A percentile compares a stretch with the other conserved stretches of the same genome.
These are phyloP conservation scores for Apophysomyces elegans DNA, from an alignment of 371 early-diverging fungal genomes.

Conservation along the genomic window DNA sequence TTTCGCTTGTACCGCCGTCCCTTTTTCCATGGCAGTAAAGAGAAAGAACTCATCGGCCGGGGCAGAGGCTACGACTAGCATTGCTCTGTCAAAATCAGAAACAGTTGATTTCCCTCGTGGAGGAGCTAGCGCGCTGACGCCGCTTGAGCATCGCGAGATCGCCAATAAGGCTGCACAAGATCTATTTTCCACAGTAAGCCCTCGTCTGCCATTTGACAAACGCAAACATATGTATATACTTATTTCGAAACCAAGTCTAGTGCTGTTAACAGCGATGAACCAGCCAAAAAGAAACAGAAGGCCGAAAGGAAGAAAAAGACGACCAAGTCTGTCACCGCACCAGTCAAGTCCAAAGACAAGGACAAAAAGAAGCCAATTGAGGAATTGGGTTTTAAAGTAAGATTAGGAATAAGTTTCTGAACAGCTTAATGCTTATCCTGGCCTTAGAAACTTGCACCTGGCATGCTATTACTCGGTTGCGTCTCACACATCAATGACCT, in stretches of 20 bases:
- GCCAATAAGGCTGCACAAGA: constrained; percentile 73
- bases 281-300: constrained; percentile 63
- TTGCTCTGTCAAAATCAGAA: constrained; percentile 15
- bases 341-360: constrained; percentile 14
- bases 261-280: constrained; percentile 23
- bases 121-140: constrained; percentile 79
- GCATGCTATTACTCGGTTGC: constrained; percentile 78
- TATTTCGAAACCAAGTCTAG: not conserved
- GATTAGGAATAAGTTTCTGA: not conserved
- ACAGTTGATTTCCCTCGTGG: constrained; percentile 80
- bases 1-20: not conserved
- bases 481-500: constrained; percentile 81
- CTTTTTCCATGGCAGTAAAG: constrained; percentile 3
- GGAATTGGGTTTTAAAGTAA: constrained; percentile 64
- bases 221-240: not conserved
- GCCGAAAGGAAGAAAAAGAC: constrained; percentile 34
- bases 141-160: constrained; percentile 83
- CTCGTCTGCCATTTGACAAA: not conserved
- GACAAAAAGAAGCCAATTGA: constrained; percentile 55
- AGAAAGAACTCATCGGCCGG: constrained; percentile 6
- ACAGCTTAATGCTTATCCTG: not conserved
- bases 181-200: constrained; percentile 47
- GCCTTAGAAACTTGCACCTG: constrained; percentile 67
- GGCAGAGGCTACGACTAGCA: not conserved
- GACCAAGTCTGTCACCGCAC: not conserved